Conservation (phyloP, 2,329 filamentous ascomycete species). For the Tothia fuscella region DNA sequence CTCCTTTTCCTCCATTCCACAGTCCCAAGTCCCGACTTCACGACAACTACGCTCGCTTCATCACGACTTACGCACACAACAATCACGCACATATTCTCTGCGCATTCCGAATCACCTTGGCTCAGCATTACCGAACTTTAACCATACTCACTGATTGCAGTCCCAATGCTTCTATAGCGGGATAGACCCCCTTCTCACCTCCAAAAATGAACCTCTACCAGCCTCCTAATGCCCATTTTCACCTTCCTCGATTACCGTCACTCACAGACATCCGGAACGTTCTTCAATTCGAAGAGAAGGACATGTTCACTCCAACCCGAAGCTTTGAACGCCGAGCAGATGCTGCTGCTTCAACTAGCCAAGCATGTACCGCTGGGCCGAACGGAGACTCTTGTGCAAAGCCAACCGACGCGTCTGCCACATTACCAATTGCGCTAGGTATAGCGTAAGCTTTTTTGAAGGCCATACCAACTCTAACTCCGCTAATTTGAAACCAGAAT, state of each 20-base stretch:
- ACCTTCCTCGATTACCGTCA: too few relatives aligned
- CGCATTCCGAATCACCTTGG: too few relatives aligned
- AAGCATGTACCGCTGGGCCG: conserved; percentile 6
- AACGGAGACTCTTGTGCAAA: conserved; percentile 41
- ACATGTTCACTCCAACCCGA: not conserved
- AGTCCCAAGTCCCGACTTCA: too few relatives aligned
- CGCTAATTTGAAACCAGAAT: conserved; percentile 42
- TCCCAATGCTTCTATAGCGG: too few relatives aligned
- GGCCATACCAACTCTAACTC: not conserved
- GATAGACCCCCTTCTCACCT: too few relatives aligned
- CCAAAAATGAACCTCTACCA: not conserved
- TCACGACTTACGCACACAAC: too few relatives aligned
- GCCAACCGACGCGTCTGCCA: conserved; percentile 38
- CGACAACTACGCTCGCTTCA: too few relatives aligned
- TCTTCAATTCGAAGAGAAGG: not conserved
- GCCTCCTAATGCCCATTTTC: not conserved
- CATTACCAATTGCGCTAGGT: conserved; percentile 55
- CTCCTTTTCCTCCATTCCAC: too few relatives aligned
- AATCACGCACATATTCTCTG: too few relatives aligned
- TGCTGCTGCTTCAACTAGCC: not conserved
- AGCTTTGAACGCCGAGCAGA: not conserved
- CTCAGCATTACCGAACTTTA: too few relatives aligned
- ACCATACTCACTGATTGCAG: too few relatives aligned
- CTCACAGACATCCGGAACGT: conserved; percentile 5
- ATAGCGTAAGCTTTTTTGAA: conserved; percentile 44